A percentile compares a stretch with the other conserved stretches of the same genome.
Conservation (phyloP, 1,284 basidiomycete genomes). For the Amylostereum areolatum region DNA sequence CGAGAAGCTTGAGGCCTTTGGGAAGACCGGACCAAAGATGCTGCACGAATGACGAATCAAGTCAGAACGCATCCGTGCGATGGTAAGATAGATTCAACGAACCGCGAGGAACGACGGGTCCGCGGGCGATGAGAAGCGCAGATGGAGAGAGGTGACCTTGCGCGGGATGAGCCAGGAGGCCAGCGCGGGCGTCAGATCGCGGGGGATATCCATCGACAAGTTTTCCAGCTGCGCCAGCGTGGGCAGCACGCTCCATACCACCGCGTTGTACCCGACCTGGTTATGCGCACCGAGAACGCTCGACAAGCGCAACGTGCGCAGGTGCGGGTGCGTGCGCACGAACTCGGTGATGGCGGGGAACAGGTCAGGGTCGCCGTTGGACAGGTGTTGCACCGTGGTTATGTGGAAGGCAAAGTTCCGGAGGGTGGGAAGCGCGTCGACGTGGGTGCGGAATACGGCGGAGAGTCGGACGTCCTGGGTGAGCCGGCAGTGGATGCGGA, state of each 20-base stretch:
- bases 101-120: conserved; percentile 25
- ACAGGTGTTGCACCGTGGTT: conserved; percentile 32
- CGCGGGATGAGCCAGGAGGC: conserved; percentile 66
- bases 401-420: conserved; percentile 58
- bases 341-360: conserved; percentile 66
- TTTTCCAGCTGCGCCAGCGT: conserved; percentile 41
- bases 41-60: conserved; percentile 23
- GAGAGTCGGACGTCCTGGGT: conserved; percentile 37
- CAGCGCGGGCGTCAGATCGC: conserved; percentile 55
- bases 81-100: no score
- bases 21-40: conserved; percentile 59
- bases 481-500: conserved; percentile 48
- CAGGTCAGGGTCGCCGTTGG: conserved; percentile 45
- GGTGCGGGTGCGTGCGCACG: conserved; percentile 46
- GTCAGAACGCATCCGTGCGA: no score
- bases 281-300: conserved; percentile 39
- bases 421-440: conserved; percentile 47
- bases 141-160: conserved; percentile 42
- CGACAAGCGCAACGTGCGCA: conserved; percentile 47
- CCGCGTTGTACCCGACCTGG: conserved; percentile 55
- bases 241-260: conserved; percentile 66
- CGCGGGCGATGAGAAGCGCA: conserved; percentile 36
- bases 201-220: conserved; percentile 56
- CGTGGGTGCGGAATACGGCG: conserved; percentile 39
- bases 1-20: conserved; percentile 45